Base-by-base conservation (phyloP, 768 basidiomycete genomes). In the Collybia nuda region DNA sequence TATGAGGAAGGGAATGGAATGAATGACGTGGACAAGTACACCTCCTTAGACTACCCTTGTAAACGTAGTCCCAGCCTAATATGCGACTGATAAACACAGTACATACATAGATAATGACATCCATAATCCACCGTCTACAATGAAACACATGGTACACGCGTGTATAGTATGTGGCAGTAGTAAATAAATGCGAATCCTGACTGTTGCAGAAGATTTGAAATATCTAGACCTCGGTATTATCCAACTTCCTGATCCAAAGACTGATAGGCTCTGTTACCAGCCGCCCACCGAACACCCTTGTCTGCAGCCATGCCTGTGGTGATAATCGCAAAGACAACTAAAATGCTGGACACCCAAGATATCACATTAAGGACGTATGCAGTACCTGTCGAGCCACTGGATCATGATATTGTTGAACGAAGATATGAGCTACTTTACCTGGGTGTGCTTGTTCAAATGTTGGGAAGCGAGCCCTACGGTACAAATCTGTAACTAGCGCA, bases 271-370 rank as follows among this genome's bases (percentile, higher is more conserved):
- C 87, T 76, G 56, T 86, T 85, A 40, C 88, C 88, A 29, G 88
- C 88, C 35, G 88, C 88, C 89, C 89, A 91, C 49, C 68, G 70
- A 54, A 85, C 71, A 1, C 85, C 85, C 49, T 73, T 73, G 52
- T 80, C 78, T 2, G 85, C 83, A 44, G 80, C 77, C 50, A 82
- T 64, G 2, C 89, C 89, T 1, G 86, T 88, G 19, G 75, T 64
- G 5, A 86, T 69, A 7, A 90, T 80, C 0, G 75, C 82, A 21
- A 69, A 50, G 0, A 76, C 74, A 23, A 81, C 75, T 22, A 85
- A 37, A 42, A 86, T 56, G 22, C 81, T 80, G 15, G 70, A 56
- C 18, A 82, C 58, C 89, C 89, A 91, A 5, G 84, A 78, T 21
- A 86, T 32, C 0, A 74, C 71, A 57, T 81, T 85, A 11, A 85